Base-by-base conservation (phyloP, 2,329 filamentous ascomycete genomes). In the Colletotrichum plurivorum region DNA sequence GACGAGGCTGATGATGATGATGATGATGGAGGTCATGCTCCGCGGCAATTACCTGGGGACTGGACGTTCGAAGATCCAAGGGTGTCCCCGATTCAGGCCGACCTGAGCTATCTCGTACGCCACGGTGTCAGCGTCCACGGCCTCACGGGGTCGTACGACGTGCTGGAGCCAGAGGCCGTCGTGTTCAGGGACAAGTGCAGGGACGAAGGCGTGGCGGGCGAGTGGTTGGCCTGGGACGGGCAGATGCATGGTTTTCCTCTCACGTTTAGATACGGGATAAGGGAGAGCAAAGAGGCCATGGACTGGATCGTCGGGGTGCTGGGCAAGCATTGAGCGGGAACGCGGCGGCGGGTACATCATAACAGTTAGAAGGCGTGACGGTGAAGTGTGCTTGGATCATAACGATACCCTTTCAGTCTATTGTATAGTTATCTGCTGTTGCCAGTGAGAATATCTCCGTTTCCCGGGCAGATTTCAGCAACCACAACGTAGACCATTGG, bases 191-290 rank as follows among this genome's bases (percentile, higher is more conserved):
- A 86, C 3, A 82, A 79, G 62, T 84, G 83, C 7, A 77, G 78
- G 31, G 74, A 83, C 51, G 73, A 77, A 18, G 81, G 82, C 0
- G 80, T 89, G 0, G 56, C 76, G 2, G 88, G 88, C 0, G 79
- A 86, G 63, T 90, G 88, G 88, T 71, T 90, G 48, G 79, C 87
- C 10, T 90, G 88, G 88, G 83, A 87, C 18, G 84, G 84, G 18
- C 85, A 89, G 76, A 90, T 90, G 85, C 88, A 90, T 75, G 88
- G 85, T 68, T 90, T 89, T 60, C 82, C 85, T 1, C 75, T 90
- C 43, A 83, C 84, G 1, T 84, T 82, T 53, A 77, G 79, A 2
- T 88, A 85, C 71, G 80, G 81, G 0, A 45, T 89, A 27, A 76
- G 74, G 5, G 87, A 89, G 71, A 82, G 84, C 2, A 81, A 78